Percentiles rank a stretch among this genome's conserved stretches.
phyloP scores from a whole-genome alignment of 2,329 filamentous ascomycete genomes.

The Aaosphaeria arxii region DNA sequence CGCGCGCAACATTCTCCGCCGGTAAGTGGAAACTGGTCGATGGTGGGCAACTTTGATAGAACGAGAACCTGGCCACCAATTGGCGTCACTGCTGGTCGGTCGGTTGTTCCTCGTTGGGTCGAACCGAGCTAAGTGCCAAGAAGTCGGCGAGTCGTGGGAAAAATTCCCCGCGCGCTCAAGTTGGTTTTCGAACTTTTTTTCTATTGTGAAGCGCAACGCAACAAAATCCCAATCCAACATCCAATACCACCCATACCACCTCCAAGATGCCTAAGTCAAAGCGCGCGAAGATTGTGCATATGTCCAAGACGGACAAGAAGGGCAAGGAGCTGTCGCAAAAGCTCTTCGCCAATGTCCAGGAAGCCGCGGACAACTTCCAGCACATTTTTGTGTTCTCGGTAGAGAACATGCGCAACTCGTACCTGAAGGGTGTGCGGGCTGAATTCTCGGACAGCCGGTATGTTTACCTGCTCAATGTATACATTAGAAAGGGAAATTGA shows the following conservation, averaged over 20 bases:
- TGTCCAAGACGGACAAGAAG: conserved; percentile 91
- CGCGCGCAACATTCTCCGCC: conserved; percentile 18
- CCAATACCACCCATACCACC: conserved; percentile 8
- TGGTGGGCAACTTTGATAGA: too few relatives aligned
- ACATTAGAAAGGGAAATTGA: conserved; percentile 54
- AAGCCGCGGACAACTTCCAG: conserved; percentile 79
- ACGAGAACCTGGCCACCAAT: too few relatives aligned
- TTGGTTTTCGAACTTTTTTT: conserved; percentile 26
- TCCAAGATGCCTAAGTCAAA: conserved; percentile 90
- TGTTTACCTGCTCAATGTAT: conserved; percentile 21
- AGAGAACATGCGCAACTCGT: conserved; percentile 97
- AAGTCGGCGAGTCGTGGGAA: conserved; percentile 21
- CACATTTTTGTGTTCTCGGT: conserved; percentile 92
- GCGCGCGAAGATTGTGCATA: conserved; percentile 82
- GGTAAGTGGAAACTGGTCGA: background rate
- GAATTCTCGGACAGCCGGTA: conserved; percentile 84
- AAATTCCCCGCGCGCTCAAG: conserved; percentile 28
- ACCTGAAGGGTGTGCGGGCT: conserved; percentile 84
- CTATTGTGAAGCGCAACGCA: conserved; percentile 2
- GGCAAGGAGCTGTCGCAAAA: conserved; percentile 84
- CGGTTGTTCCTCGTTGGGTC: conserved; percentile 1
- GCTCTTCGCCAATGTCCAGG: conserved; percentile 84
- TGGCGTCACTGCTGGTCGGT: too few relatives aligned
- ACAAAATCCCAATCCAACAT: background rate
- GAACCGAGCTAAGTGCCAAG: conserved; percentile 24